Base-by-base conservation (phyloP, 345 rosid species). In the Populus ilicifolia region DNA sequence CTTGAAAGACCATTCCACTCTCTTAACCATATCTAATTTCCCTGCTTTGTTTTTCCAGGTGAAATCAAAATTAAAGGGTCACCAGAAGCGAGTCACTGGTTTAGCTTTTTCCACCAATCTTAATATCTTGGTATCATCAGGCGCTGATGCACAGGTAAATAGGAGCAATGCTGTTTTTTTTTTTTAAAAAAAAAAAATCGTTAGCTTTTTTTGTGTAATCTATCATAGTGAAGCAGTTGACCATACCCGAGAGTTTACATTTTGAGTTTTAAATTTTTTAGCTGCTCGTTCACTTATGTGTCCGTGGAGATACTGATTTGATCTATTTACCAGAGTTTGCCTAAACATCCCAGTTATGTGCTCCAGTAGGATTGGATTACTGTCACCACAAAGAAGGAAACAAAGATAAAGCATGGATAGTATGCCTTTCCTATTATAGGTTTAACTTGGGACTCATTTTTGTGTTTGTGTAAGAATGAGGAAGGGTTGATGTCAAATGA, bases 131-230 rank as follows among this genome's bases (percentile, higher is more conserved):
- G 96, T 94, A 73, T 94, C 98, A 39, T 94, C 98, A 6, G 97
- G 94, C 69, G 98, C 97, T 72, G 98, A 94, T 89, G 97, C 97
- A 75, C 94, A 91, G 65, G 98, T 90, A 70, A 84, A 93, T 84
- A 54, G 43, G 80, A 68, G 35, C 48, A 21, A 8, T 69, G 41
- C 52, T 68, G 70, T 71, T 36, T 46, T n/a, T 21, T 36, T 17
- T 59, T 9, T 56, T 12, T 61, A 16, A 21, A 29, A 27, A 27
- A 27, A 0, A 27, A 27, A 56, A 39, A 36, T 41, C 17, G 2
- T 9, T 23, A 48, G 46, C 43, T 67, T 56, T 50, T 52, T 16
- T 11, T 38, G 33, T 50, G n/a, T 63, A 39, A 43, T n/a, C 23
- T 67, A 67, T 35, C 33, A 13, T 21, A 14, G 63, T 59, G 27